Conservation (phyloP, 768 basidiomycete species). For the Mycena belliarum region DNA sequence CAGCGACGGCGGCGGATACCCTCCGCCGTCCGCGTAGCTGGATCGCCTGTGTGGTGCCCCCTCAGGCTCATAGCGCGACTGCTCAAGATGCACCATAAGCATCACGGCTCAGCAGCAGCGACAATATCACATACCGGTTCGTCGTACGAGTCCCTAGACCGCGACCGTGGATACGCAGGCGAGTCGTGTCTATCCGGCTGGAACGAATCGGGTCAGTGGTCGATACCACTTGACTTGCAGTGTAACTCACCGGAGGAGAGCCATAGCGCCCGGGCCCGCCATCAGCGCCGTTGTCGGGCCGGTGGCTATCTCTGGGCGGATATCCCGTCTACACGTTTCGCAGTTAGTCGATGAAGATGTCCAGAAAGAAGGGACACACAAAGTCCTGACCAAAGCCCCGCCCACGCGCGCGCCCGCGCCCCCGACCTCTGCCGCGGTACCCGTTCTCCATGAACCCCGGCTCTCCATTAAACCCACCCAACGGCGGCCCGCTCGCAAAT, state of each 20-base stretch:
- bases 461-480: neutral
- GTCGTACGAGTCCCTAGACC: conserved; percentile 11
- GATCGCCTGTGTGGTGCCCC: conserved; percentile 7
- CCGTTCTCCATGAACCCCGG: conserved; percentile 10
- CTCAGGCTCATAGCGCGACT: conserved; percentile 10
- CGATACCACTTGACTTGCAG: neutral
- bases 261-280: conserved; percentile 3
- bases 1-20: neutral
- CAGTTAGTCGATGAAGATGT: neutral
- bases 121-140: conserved; percentile 9
- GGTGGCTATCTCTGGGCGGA: conserved; percentile 9
- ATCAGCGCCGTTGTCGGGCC: conserved; percentile 15
- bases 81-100: neutral
- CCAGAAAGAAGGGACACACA: neutral
- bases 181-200: conserved; percentile 14
- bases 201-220: neutral
- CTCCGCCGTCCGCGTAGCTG: conserved; percentile 5
- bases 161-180: conserved; percentile 12
- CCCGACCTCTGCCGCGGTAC: conserved; percentile 11
- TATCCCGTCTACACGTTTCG: conserved; percentile 4
- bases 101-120: neutral
- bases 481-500: neutral
- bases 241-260: conserved; percentile 10
- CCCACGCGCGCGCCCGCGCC: conserved; percentile 13
- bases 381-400: neutral